phyloP scores from a whole-genome alignment of 768 basidiomycete species.

The Hypholoma fasciculare region DNA sequence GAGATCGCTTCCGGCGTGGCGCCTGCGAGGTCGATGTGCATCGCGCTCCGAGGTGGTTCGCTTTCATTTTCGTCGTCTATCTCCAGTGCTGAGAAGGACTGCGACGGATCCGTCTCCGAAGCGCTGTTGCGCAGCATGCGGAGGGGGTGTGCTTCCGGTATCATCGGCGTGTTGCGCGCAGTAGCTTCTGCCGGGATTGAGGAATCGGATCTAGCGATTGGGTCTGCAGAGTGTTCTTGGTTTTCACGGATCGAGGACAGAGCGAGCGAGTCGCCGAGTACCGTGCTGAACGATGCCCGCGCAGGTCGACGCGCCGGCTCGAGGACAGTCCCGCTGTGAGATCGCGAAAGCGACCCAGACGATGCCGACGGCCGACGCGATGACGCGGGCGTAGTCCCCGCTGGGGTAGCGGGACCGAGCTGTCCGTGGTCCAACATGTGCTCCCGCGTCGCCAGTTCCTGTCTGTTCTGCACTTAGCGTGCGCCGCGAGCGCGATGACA shows the following conservation, averaged over 20 bases:
- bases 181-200: not conserved
- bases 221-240: not conserved
- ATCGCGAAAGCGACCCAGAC: not conserved
- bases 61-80: constrained; percentile 32
- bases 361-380: constrained; percentile 27
- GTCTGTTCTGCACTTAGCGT: constrained; percentile 36
- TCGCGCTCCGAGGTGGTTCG: not conserved
- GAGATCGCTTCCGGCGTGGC: constrained; percentile 17
- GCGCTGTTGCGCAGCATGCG: constrained; percentile 8
- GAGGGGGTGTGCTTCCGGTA: constrained; percentile 8
- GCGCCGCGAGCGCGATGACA: not conserved
- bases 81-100: constrained; percentile 56
- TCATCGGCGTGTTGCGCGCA: not conserved
- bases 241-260: constrained; percentile 40
- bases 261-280: constrained; percentile 33
- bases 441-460: constrained; percentile 86
- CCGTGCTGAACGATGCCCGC: constrained; percentile 12
- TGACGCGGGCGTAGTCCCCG: constrained; percentile 42
- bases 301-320: constrained; percentile 22
- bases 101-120: constrained; percentile 23
- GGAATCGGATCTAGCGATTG: not conserved
- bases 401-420: constrained; percentile 66
- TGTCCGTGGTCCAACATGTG: constrained; percentile 93
- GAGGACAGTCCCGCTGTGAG: constrained; percentile 3
- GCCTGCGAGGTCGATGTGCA: constrained; percentile 6